These are phyloP conservation scores for Nitzschia sp. DNA, from an alignment of 108 stramenopile genomes.

Conservation along the genomic window DNA sequence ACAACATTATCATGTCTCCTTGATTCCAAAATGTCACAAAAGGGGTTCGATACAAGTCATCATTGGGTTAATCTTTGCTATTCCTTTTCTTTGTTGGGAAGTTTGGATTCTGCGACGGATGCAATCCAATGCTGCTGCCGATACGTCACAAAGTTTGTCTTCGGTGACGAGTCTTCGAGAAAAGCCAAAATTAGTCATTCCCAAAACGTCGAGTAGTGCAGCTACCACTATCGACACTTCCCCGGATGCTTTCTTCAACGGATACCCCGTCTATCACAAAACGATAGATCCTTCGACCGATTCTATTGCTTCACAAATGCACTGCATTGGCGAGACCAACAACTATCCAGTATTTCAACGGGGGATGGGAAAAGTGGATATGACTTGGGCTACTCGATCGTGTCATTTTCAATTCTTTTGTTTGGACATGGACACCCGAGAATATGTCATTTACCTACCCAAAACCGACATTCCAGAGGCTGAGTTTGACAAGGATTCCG, in stretches of 20 bases:
- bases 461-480: not conserved
- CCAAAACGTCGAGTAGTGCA: no score
- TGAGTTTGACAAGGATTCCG: not conserved
- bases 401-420: conserved; percentile 46
- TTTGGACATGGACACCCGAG: conserved; percentile 15
- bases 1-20: no score
- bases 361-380: conserved; percentile 6
- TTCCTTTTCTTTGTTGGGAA: no score
- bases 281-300: not conserved
- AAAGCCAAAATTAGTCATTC: no score
- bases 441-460: conserved; percentile 17
- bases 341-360: not conserved
- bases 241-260: conserved; percentile 38
- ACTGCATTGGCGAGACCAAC: conserved; percentile 44
- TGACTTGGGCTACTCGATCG: conserved; percentile 31
- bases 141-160: no score
- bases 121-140: no score
- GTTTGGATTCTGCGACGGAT: no score
- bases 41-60: no score
- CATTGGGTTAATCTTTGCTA: no score
- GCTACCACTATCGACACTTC: no score
- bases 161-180: no score
- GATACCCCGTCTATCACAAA: conserved; percentile 33
- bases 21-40: no score
- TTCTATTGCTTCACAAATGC: conserved; percentile 27